A percentile compares a stretch with the other conserved stretches of the same genome.
Evolutionary conservation across 768 basidiomycete species (phyloP).

Genomic region (Candolleomyces efflorescens): DNA sequence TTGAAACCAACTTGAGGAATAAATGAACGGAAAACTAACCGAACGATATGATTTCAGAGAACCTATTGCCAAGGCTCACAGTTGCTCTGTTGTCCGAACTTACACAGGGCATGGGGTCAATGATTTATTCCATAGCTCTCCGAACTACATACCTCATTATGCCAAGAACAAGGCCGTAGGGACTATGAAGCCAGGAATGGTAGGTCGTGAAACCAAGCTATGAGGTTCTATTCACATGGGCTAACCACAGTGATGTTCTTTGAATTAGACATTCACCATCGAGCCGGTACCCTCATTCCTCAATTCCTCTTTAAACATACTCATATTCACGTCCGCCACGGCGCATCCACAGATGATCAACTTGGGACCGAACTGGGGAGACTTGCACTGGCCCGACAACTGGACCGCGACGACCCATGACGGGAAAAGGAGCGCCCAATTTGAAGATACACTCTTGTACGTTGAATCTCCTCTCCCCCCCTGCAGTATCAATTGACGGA

Average conservation of each 20-base stretch:
- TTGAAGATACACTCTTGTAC: slow-evolving; percentile 94
- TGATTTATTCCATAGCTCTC: slow-evolving; percentile 76
- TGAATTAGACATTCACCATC: slow-evolving; percentile 59
- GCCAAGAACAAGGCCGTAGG: slow-evolving; percentile 92
- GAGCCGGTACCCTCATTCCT: slow-evolving; percentile 53
- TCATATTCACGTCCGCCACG: neutral
- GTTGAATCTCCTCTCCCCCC: slow-evolving; percentile 26
- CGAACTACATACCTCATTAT: slow-evolving; percentile 93
- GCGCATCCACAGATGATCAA: slow-evolving; percentile 92
- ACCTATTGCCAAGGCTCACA: slow-evolving; percentile 74
- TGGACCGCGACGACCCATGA: slow-evolving; percentile 96
- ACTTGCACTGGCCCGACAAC: slow-evolving; percentile 87
- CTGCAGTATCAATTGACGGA: neutral
- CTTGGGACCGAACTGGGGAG: slow-evolving; percentile 70
- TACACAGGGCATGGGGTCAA: slow-evolving; percentile 94
- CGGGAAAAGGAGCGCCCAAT: slow-evolving; percentile 90
- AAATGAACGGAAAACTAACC: no score
- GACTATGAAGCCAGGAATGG: slow-evolving; percentile 92
- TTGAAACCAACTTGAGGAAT: no score
- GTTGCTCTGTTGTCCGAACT: slow-evolving; percentile 84
- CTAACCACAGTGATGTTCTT: neutral
- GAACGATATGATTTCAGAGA: slow-evolving; percentile 50
- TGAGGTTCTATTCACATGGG: slow-evolving; percentile 3
- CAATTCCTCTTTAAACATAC: neutral
- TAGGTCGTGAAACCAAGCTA: slow-evolving; percentile 29